Percentiles rank a stretch among this genome's conserved stretches.
These are phyloP conservation scores for Kappamyces sp. DNA, from an alignment of 192 early-diverging fungal genomes.

Conservation along the genomic window DNA sequence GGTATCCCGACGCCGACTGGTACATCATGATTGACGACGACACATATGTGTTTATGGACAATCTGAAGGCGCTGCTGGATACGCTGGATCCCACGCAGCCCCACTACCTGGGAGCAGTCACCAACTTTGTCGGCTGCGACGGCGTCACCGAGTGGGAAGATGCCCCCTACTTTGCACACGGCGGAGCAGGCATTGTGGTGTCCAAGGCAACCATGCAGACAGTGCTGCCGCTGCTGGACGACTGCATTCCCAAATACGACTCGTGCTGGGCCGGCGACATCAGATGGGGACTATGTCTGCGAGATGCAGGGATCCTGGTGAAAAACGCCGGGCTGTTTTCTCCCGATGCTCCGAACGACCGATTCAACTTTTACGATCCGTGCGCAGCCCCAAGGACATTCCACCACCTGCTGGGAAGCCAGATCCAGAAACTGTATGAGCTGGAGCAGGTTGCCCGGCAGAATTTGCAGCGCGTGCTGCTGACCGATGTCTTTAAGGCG, in stretches of 20 bases:
- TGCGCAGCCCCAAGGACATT: slow-evolving; percentile 43
- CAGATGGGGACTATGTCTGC: slow-evolving; percentile 46
- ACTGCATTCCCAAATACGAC: slow-evolving; percentile 39
- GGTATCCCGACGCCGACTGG: slow-evolving; percentile 54
- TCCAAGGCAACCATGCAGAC: slow-evolving; percentile 38
- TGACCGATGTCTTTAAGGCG: too few species aligned
- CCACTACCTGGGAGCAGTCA: slow-evolving; percentile 39
- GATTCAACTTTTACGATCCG: slow-evolving; percentile 29
- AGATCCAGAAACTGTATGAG: slow-evolving; percentile 37
- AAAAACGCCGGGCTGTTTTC: slow-evolving; percentile 14
- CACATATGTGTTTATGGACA: slow-evolving; percentile 52
- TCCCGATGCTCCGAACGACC: slow-evolving; percentile 24
- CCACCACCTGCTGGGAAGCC: slow-evolving; percentile 40
- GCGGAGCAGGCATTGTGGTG: slow-evolving; percentile 48
- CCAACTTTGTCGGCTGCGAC: slow-evolving; percentile 45
- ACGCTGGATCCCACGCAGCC: slow-evolving; percentile 28
- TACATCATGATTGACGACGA: slow-evolving; percentile 63
- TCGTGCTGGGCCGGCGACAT: slow-evolving; percentile 58
- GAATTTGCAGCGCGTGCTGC: too few species aligned
- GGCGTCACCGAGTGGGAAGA: slow-evolving; percentile 36
- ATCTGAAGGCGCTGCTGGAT: slow-evolving; percentile 28
- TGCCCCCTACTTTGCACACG: slow-evolving; percentile 51
- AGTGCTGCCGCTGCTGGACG: slow-evolving; percentile 29
- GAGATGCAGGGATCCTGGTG: slow-evolving; percentile 40
- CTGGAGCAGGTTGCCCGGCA: background rate